Evolutionary conservation across 2,329 filamentous ascomycete species (phyloP).

Genomic region (Beauveria varroae): DNA sequence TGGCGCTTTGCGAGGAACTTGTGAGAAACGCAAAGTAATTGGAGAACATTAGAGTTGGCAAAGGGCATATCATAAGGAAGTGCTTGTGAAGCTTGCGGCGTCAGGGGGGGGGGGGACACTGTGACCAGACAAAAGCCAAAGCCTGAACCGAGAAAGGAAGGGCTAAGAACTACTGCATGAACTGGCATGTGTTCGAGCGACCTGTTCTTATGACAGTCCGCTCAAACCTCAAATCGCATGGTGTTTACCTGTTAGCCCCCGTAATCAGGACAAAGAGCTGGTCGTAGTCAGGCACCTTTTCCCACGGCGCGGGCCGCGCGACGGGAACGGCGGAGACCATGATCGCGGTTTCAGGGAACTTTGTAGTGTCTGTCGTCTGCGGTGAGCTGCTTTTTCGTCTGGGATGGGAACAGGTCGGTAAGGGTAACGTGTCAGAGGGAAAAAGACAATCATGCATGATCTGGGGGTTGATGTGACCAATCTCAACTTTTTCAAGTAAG

Average conservation of each 20-base stretch:
- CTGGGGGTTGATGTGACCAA: too few relatives aligned
- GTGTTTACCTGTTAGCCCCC: slow-evolving; percentile 71
- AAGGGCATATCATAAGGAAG: not conserved
- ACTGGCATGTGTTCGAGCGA: not conserved
- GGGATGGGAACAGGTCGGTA: too few relatives aligned
- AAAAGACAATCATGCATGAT: not conserved
- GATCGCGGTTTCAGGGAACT: not conserved
- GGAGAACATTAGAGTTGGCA: not conserved
- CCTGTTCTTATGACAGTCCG: not conserved
- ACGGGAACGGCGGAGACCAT: slow-evolving; percentile 9
- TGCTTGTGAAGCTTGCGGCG: not conserved
- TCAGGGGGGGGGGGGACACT: not conserved
- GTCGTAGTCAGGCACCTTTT: slow-evolving; percentile 28
- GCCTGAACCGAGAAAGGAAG: not conserved
- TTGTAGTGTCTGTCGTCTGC: not conserved
- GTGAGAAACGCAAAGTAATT: not conserved
- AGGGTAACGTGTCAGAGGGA: not conserved
- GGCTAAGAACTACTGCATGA: not conserved
- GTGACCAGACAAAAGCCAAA: not conserved
- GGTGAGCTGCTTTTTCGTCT: not conserved
- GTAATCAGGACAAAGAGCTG: slow-evolving; percentile 66
- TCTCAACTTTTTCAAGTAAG: too few relatives aligned
- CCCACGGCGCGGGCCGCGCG: slow-evolving; percentile 27
- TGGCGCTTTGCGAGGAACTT: not conserved
- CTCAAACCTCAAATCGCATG: not conserved